A percentile compares a stretch with the other conserved stretches of the same genome.
These are phyloP conservation scores for Misopates orontium DNA, from an alignment of 257 asterid genomes.

Conservation along the genomic window DNA sequence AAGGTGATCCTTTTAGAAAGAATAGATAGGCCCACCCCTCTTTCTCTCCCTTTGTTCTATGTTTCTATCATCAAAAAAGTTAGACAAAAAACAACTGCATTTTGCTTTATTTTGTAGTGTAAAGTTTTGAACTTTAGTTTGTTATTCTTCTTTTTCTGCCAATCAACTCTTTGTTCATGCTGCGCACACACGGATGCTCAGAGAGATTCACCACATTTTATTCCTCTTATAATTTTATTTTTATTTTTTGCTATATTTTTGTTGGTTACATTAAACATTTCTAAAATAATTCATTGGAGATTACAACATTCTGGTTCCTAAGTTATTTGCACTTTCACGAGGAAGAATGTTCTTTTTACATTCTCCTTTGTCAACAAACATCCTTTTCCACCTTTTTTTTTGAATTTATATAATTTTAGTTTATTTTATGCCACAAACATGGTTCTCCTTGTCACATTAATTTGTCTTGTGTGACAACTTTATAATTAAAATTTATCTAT, in stretches of 20 bases:
- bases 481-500: slow-evolving; percentile 46
- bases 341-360: not conserved
- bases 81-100: slow-evolving; percentile 33
- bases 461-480: slow-evolving; percentile 36
- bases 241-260: not conserved
- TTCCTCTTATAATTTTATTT: not conserved
- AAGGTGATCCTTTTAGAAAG: slow-evolving; percentile 70
- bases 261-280: not conserved
- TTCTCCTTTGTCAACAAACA: not conserved
- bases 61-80: slow-evolving; percentile 46
- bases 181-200: not conserved
- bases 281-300: no score
- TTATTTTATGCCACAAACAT: not conserved
- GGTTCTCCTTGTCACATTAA: not conserved
- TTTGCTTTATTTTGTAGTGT: slow-evolving; percentile 15
- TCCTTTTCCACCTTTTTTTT: not conserved
- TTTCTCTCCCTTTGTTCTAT: slow-evolving; percentile 12
- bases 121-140: not conserved
- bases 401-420: not conserved
- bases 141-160: not conserved
- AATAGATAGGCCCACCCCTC: slow-evolving; percentile 43
- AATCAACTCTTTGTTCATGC: not conserved
- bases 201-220: not conserved
- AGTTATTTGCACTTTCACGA: not conserved
- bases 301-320: not conserved